Base-by-base conservation (phyloP, 345 rosid genomes). In the Iberis pinnata region DNA sequence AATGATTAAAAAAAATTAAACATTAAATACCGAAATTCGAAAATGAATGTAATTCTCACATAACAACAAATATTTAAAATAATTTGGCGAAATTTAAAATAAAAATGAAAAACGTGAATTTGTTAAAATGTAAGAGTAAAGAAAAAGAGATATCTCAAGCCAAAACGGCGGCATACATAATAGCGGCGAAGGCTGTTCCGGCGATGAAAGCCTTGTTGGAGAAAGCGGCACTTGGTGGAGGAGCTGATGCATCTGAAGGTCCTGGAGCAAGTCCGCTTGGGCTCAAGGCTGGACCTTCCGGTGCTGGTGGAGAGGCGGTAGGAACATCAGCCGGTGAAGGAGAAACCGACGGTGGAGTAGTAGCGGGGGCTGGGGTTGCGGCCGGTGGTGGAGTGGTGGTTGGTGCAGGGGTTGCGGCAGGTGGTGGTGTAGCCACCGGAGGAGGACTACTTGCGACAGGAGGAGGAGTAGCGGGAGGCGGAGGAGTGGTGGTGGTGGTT, bases 151-250 rank as follows among this genome's bases (percentile, higher is more conserved):
- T n/a, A n/a, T n/a, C 19, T 66, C 49, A 66, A 44, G 36, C 70
- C 70, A 66, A 51, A 53, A 78, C 49, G 43, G 63, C 69, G 67
- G 86, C 76, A 49, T 74, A 73, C 58, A 80, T 9, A 63, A 73
- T 43, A 36, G 70, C 80, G n/a, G 79, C 66, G 26, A 78, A 68
- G 9, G 83, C 84, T 47, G 76, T 76, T 38, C 77, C 80, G 7
- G 67, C 73, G 15, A 72, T 26, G 55, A 73, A 76, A 71, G 62
- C 71, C 43, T 56, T 74, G 56, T 56, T 59, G 24, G 71, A 35
- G 43, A 48, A 49, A 61, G 53, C 45, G 12, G 64, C 53, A 15
- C 45, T 45, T 50, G 67, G 68, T 5, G 71, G n/a, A 18, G 61
- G 20, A 4, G 43, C 41, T 2, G 11, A 36, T 2, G 11, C 47